phyloP scores from a whole-genome alignment of 2,329 filamentous ascomycete species.

The Acrocalymma vagum region DNA sequence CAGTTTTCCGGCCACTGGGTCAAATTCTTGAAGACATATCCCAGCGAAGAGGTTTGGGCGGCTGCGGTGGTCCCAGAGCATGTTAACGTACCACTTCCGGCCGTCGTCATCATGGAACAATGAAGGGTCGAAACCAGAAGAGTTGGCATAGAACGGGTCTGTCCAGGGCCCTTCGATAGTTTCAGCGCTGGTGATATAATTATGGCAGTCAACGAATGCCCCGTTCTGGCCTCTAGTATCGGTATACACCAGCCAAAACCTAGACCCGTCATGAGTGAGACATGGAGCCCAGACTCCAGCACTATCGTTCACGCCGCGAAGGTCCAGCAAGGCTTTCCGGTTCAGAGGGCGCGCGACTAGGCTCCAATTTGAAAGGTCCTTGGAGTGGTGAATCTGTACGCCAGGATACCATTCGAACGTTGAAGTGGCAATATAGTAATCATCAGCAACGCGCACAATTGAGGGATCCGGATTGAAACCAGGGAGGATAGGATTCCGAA shows the following conservation, averaged over 20 bases:
- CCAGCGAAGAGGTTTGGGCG: constrained; percentile 59
- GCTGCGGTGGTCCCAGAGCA: constrained; percentile 45
- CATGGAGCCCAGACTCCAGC: constrained; percentile 57
- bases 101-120: constrained; percentile 47
- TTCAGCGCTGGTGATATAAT: constrained; percentile 65
- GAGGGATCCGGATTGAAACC: constrained; percentile 62
- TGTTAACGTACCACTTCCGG: constrained; percentile 47
- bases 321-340: constrained; percentile 47
- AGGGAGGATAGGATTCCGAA: constrained; percentile 56
- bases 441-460: constrained; percentile 50
- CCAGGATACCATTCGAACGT: constrained; percentile 63
- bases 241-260: constrained; percentile 71
- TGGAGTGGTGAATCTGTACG: constrained; percentile 60
- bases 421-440: constrained; percentile 60
- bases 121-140: constrained; percentile 68
- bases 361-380: constrained; percentile 61
- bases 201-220: constrained; percentile 70
- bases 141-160: constrained; percentile 67
- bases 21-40: constrained; percentile 67
- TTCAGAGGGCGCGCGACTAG: constrained; percentile 49
- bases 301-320: constrained; percentile 32
- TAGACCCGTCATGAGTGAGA: constrained; percentile 66
- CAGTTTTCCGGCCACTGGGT: constrained; percentile 57
- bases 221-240: constrained; percentile 74
- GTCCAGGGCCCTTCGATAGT: constrained; percentile 68